Percentiles rank a stretch among this genome's conserved stretches.
Evolutionary conservation across 2,329 filamentous ascomycete genomes (phyloP).

Genomic region (Fusarium protoensiforme): DNA sequence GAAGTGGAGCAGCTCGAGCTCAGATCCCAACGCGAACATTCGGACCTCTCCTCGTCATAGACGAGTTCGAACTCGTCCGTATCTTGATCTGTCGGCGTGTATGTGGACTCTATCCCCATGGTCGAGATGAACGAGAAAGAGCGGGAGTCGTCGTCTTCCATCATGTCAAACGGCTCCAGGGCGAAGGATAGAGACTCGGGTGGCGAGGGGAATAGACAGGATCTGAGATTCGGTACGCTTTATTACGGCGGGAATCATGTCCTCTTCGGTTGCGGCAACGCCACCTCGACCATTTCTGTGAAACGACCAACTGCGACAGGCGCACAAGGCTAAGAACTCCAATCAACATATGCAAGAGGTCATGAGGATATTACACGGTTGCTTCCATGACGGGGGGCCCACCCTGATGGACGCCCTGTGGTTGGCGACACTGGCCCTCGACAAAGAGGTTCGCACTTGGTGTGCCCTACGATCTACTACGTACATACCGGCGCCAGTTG

Average conservation of each 20-base stretch:
- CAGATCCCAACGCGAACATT: constrained; percentile 34
- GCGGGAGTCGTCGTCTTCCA: constrained; percentile 39
- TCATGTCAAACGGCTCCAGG: constrained; percentile 8
- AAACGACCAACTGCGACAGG: constrained; percentile 25
- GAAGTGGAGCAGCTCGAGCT: constrained; percentile 48
- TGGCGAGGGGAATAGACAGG: neutral
- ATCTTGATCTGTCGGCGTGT: constrained; percentile 42
- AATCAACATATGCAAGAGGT: constrained; percentile 20
- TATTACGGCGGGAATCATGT: constrained; percentile 13
- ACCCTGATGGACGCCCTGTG: constrained; percentile 14
- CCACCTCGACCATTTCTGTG: constrained; percentile 30
- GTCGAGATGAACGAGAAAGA: constrained; percentile 48
- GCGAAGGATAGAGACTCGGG: neutral
- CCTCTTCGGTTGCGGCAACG: constrained; percentile 14
- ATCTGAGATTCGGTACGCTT: constrained; percentile 23
- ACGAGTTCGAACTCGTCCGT: constrained; percentile 46
- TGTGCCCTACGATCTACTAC: constrained; percentile 15
- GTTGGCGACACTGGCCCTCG: neutral
- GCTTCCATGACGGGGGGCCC: constrained; percentile 21
- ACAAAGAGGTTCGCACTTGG: constrained; percentile 9
- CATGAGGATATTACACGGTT: constrained; percentile 29
- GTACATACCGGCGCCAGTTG: constrained; percentile 26
- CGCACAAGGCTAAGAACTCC: constrained; percentile 11
- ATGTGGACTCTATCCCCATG: constrained; percentile 37
- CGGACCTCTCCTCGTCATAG: constrained; percentile 35